Evolutionary conservation across 192 early-diverging fungal species (phyloP).

Genomic region (Backusella tuberculispora): DNA sequence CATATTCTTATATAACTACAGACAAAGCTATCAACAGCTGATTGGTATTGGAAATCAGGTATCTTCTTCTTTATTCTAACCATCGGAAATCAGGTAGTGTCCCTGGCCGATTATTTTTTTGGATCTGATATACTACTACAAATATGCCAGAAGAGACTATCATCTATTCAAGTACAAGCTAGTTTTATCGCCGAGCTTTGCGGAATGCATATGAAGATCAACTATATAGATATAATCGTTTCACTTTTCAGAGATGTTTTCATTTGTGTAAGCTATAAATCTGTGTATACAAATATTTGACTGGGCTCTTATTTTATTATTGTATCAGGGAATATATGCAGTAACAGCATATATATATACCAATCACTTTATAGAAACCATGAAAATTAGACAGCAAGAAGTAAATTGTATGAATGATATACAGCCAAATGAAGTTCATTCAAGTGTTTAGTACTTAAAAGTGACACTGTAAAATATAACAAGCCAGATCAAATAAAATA

Average conservation of each 20-base stretch:
- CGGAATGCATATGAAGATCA: background rate
- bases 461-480: background rate
- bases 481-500: background rate
- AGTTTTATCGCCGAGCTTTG: background rate
- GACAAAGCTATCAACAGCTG: constrained; percentile 24
- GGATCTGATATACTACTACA: background rate
- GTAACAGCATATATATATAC: constrained; percentile 7
- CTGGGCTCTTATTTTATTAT: background rate
- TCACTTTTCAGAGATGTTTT: constrained; percentile 10
- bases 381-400: background rate
- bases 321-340: constrained; percentile 13
- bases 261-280: constrained; percentile 6
- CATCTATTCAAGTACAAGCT: background rate
- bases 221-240: background rate
- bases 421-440: background rate
- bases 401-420: background rate
- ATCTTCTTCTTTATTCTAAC: constrained; percentile 26
- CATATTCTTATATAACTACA: background rate
- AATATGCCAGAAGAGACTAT: constrained; percentile 4
- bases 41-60: constrained; percentile 35
- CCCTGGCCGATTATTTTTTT: background rate
- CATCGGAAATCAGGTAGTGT: background rate
- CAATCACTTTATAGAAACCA: background rate
- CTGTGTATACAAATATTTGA: background rate
- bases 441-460: background rate